Percentiles rank a stretch among this genome's conserved stretches.
These are phyloP conservation scores for Lasiodiplodia hormozganensis DNA, from an alignment of 2,329 filamentous ascomycete genomes.

Conservation along the genomic window DNA sequence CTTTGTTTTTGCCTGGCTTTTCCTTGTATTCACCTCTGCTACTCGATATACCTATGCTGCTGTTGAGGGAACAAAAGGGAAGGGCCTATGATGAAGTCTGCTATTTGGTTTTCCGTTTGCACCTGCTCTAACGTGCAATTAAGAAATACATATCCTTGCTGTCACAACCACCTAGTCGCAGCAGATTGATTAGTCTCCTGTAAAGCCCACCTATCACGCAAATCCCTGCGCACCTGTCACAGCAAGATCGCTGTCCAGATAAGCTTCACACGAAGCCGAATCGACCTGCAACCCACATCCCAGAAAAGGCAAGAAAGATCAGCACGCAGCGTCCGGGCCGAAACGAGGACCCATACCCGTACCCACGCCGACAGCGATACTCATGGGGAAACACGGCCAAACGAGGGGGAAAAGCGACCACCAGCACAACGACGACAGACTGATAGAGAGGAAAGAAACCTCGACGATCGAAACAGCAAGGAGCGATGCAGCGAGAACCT, in stretches of 20 bases:
- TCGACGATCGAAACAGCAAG: neutral
- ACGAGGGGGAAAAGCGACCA: no score
- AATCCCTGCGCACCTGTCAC: neutral
- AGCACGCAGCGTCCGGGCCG: neutral
- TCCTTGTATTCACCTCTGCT: neutral
- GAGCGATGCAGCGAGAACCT: neutral
- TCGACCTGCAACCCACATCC: neutral
- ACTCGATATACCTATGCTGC: neutral
- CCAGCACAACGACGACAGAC: no score
- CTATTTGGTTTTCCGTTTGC: neutral
- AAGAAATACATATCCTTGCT: neutral
- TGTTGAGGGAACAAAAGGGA: neutral
- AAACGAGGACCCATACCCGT: neutral
- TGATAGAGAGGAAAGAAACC: no score
- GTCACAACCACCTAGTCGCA: neutral
- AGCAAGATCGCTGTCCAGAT: neutral
- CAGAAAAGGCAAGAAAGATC: neutral
- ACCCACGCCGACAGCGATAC: neutral
- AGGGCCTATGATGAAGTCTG: neutral
- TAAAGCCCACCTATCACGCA: neutral
- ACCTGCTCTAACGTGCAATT: neutral
- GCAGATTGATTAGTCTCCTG: neutral
- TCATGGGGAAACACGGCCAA: no score
- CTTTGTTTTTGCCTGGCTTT: neutral
- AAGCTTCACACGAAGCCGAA: slow-evolving; percentile 7